These are phyloP conservation scores for Fusarium anthophilum DNA, from an alignment of 2,329 filamentous ascomycete species.

Conservation along the genomic window DNA sequence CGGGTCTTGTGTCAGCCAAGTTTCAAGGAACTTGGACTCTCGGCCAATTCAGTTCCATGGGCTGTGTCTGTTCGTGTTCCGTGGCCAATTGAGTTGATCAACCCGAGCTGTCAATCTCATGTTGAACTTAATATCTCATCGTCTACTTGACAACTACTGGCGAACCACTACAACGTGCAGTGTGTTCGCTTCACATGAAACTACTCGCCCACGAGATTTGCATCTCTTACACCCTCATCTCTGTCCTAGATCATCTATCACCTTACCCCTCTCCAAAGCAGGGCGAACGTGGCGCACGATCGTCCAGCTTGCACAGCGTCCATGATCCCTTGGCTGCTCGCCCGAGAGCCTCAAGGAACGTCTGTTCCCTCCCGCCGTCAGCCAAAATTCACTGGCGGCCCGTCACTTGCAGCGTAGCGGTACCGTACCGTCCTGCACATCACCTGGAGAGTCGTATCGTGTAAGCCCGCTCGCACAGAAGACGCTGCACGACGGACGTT, in stretches of 20 bases:
- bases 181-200: conserved; percentile 38
- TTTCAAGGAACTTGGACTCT: conserved; percentile 21
- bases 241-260: conserved; percentile 16
- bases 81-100: conserved; percentile 17
- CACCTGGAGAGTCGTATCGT: conserved; percentile 26
- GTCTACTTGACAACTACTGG: not conserved
- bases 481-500: conserved; percentile 23
- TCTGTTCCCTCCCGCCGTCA: conserved; percentile 10
- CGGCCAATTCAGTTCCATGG: conserved; percentile 5
- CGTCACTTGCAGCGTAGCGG: conserved; percentile 2
- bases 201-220: conserved; percentile 35
- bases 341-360: conserved; percentile 37
- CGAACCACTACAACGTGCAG: conserved; percentile 19
- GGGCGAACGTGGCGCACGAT: conserved; percentile 41
- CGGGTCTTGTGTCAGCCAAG: conserved; percentile 12
- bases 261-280: conserved; percentile 32
- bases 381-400: conserved; percentile 15
- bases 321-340: conserved; percentile 4
- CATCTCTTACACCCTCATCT: conserved; percentile 34
- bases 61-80: conserved; percentile 9
- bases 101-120: not conserved
- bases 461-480: conserved; percentile 13
- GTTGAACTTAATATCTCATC: not conserved
- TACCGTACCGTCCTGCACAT: conserved; percentile 7
- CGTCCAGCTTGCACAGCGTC: conserved; percentile 38